Percentiles rank a stretch among this genome's conserved stretches.
Evolutionary conservation across 1,139 yeast genomes (phyloP).

Genomic region (Magnusiomyces suaveolens): DNA sequence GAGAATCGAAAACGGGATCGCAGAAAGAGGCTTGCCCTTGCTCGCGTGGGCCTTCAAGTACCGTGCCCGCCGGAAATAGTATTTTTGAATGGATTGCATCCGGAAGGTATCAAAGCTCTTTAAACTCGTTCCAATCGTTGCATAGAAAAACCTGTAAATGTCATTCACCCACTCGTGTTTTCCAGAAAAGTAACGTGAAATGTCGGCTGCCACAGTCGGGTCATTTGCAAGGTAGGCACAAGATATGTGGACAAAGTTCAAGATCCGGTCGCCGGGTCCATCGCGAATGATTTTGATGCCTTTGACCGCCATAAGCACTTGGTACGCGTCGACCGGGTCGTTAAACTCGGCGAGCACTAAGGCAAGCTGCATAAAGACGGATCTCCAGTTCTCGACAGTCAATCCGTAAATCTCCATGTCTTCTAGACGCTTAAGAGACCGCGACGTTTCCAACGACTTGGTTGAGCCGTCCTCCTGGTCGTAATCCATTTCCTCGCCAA

Average conservation of each 20-base stretch:
- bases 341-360: conserved; percentile 48
- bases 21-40: not conserved
- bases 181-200: conserved; percentile 48
- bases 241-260: conserved; percentile 55
- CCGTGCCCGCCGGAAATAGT: not conserved
- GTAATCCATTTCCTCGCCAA: conserved; percentile 22
- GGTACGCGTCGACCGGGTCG: conserved; percentile 55
- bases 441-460: conserved; percentile 15
- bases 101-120: not conserved
- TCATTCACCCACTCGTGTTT: conserved; percentile 56
- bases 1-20: not conserved
- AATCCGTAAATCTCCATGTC: conserved; percentile 59
- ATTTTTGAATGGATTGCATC: not conserved
- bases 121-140: conserved; percentile 19
- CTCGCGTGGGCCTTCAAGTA: not conserved
- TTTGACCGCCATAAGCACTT: conserved; percentile 63
- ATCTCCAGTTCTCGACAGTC: conserved; percentile 73
- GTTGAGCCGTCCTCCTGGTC: too few relatives aligned
- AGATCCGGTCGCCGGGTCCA: conserved; percentile 41
- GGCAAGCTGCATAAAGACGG: conserved; percentile 69
- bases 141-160: conserved; percentile 44
- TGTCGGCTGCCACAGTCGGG: conserved; percentile 43
- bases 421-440: conserved; percentile 24
- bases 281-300: conserved; percentile 61
- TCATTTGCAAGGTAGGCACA: conserved; percentile 51